Base-by-base conservation (phyloP, 148 eudicot species). In the Camellia lanceoleosa region DNA sequence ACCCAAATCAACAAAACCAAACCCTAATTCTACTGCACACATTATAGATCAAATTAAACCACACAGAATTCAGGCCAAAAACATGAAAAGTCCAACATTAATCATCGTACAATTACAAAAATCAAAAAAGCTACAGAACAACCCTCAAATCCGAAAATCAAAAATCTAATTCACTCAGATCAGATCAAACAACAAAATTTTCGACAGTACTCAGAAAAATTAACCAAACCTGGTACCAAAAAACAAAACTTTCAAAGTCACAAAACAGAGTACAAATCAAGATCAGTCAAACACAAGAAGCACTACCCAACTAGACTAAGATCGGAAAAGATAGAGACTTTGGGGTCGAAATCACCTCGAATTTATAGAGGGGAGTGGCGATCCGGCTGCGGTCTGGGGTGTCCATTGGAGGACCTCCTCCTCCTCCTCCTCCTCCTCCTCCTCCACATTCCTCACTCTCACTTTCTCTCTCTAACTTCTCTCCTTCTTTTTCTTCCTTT, bases 401-500 rank as follows among this genome's bases (percentile, higher is more conserved):
- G 75, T 72, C 75, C 75, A 72, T 72, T 72, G 59, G 61, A 72
- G 75, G 75, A 20, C 75, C 75, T 52, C 61, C 58, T 52, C 75
- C 3, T 20, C 75, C 56, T 30, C 38, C 38, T 30, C 75, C 75
- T 52, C 61, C 58, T 52, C 75, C 3, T 20, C 75, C 56, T n/a
- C n/a, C n/a, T n/a, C n/a, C n/a, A 16, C 41, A 72, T 30, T 10
- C 75, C 75, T 72, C 73, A 18, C 54, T 13, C 73, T 46, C 73
- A 46, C 20, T 69, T 15, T 69, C 75, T 52, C 60, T 72, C 56
- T 54, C 61, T 51, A 54, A 19, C 16, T 19, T 52, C 61, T 11
- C 47, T 54, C 14, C 71, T 16, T 68, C 71, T n/a, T 72, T 43
- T 72, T 38, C 75, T 30, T 9, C 54, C 75, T 72, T 42, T 72